Base-by-base conservation (phyloP, 1,284 basidiomycete genomes). In the Leucoagaricus sp. region DNA sequence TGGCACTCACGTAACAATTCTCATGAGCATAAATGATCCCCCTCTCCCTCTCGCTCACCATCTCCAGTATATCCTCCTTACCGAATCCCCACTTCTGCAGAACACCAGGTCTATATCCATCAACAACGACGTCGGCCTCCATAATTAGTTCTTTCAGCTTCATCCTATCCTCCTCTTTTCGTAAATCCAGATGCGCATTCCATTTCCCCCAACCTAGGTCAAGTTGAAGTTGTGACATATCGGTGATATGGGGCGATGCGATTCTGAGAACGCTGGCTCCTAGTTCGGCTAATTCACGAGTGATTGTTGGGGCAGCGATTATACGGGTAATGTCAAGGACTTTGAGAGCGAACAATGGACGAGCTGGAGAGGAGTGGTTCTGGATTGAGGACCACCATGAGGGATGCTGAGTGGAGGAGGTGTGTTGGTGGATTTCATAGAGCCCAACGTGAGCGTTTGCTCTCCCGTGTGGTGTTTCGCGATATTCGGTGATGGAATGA, bases 161-260 rank as follows among this genome's bases (percentile, higher is more conserved):
- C 13, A 52, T 47, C 29, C 64, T 31, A 49, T 66, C 67, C 34
- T 61, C 60, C 12, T 55, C 53, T 25, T 60, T 64, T 26, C 60
- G 66, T 49, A 69, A 57, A 29, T 69, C 66, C 10, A 69, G 55
- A 61, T 67, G 53, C 6, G 65, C 61, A 36, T 63, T 65, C 58
- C 67, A 64, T 52, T 70, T 70, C 1, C 69, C 67, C 62, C 67
- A 68, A n/a, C 63, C 61, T 28, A 69, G 31, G 50, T 70, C 68
- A 6, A 64, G 29, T 13, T 65, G 58, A 19, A 67, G 52, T 23
- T 45, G 33, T 2, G 63, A 59, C 38, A 63, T 46, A 41, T 70
- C 69, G 6, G 65, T 58, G 19, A 69, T 53, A 49, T 69, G 63
- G 2, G 64, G 67, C 10, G 63, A 63, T 1, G 68, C 69, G 21